Evolutionary conservation across 768 basidiomycete species (phyloP).

Genomic region (Boletales sp.): DNA sequence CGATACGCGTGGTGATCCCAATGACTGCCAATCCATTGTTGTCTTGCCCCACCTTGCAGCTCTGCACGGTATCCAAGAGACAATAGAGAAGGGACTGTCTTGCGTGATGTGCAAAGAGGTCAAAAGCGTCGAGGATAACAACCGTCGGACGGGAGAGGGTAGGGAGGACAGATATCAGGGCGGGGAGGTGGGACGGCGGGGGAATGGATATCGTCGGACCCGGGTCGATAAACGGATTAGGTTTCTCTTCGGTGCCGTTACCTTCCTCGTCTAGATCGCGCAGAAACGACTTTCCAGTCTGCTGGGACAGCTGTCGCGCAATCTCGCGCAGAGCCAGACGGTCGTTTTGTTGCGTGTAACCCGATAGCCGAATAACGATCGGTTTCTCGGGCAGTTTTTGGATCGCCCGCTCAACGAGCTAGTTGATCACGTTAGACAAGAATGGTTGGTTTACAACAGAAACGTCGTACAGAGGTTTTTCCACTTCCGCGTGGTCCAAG

Average conservation of each 20-base stretch:
- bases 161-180: slow-evolving; percentile 71
- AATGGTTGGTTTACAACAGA: not conserved
- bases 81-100: slow-evolving; percentile 94
- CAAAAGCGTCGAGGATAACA: slow-evolving; percentile 87
- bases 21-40: slow-evolving; percentile 78
- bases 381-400: slow-evolving; percentile 44
- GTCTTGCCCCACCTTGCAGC: slow-evolving; percentile 57
- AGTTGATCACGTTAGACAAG: slow-evolving; percentile 3
- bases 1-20: slow-evolving; percentile 82
- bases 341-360: slow-evolving; percentile 82
- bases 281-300: slow-evolving; percentile 64
- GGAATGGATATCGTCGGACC: slow-evolving; percentile 41
- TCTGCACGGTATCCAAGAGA: slow-evolving; percentile 90
- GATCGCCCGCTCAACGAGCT: slow-evolving; percentile 65
- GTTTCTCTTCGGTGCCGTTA: slow-evolving; percentile 37
- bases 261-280: slow-evolving; percentile 29
- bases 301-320: slow-evolving; percentile 74
- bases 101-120: slow-evolving; percentile 88
- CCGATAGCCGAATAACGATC: slow-evolving; percentile 79
- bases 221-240: slow-evolving; percentile 50
- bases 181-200: slow-evolving; percentile 67
- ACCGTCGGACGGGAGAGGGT: slow-evolving; percentile 78
- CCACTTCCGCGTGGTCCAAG: slow-evolving; percentile 85
- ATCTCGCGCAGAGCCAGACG: slow-evolving; percentile 90
- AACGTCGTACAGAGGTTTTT: slow-evolving; percentile 62